Evolutionary conservation across 805 yeast genomes (phyloP), one percentile per base, ranked within the genome.

Genomic region (Brettanomyces custersianus): DNA sequence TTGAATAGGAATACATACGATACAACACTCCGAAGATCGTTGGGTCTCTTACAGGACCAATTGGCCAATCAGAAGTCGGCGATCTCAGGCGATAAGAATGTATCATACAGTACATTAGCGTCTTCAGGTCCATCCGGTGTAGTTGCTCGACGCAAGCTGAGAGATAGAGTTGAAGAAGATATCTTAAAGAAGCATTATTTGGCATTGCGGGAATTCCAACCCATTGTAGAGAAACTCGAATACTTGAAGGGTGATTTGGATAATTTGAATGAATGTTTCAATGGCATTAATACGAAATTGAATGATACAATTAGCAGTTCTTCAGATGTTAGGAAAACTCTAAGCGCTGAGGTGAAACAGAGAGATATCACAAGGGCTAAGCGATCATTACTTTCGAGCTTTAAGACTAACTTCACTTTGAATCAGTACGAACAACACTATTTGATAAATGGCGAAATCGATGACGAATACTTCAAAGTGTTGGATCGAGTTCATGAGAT

Each of bases 381-480:
- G 46, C 77, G 72, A 48, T 54, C 63, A 25, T 48, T 83, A 1
- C 54, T 83, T 28, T 46, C 56, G 1, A 65, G 68, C 20, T 72
- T 81, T 45, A 74, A 77, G 42, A 64, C 68, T 4, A 71, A 72
- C 38, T 85, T 82, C 50, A 73, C 88, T 0, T 55, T 90, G 30
- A 70, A 70, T 30, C 88, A 79, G 41, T 71, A 74, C 38, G 96
- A 90, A 45, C 78, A 75, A 31, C 80, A 72, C 46, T 56, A 70
- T 5, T 59, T 88, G 27, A 51, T 55, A 17, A 65, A 67, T 21
- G 66, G 64, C 12, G 71, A 63, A 10, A 61, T 70, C 21, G 61
- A 63, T 42, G 45, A 41, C 12, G 63, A 59, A 15, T 86, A 80
- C 51, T 83, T 85, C 46, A 52, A 49, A 4, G 69, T 74, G 1